Conservation (phyloP, 2,329 filamentous ascomycete species). For the Nannizziopsis arthrosporioides region DNA sequence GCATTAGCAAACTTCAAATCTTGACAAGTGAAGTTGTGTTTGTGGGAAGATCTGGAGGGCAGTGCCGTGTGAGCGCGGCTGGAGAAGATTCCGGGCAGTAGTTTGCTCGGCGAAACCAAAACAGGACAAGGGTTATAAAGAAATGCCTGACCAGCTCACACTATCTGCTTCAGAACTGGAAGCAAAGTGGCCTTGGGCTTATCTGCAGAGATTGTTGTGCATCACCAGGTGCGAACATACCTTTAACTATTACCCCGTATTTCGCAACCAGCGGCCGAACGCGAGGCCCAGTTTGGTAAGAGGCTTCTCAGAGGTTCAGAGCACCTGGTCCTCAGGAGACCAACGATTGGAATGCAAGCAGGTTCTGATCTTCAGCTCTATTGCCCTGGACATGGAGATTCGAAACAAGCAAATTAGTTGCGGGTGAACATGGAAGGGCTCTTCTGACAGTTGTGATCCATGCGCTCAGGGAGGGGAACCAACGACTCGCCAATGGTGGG, state of each 20-base stretch:
- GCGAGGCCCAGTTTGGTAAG: too few relatives aligned
- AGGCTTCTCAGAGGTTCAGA: too few relatives aligned
- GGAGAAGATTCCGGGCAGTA: conserved; percentile 3
- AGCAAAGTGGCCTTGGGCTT: background rate
- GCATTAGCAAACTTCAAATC: conserved; percentile 1
- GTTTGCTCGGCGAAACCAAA: conserved; percentile 3
- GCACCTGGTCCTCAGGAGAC: background rate
- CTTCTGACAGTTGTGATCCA: background rate
- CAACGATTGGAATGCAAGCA: background rate
- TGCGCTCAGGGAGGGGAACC: conserved; percentile 9
- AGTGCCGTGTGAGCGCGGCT: background rate
- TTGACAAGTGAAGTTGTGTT: conserved; percentile 1
- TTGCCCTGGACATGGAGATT: background rate
- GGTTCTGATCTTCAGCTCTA: background rate
- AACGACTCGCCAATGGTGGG: conserved; percentile 8
- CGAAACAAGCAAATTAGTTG: background rate
- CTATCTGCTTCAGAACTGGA: background rate
- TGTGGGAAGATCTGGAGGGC: conserved; percentile 1
- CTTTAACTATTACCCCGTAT: too few relatives aligned
- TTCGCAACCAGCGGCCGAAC: too few relatives aligned
- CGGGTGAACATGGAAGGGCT: background rate
- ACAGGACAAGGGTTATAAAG: background rate
- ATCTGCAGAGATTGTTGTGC: background rate
- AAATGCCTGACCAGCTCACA: background rate
- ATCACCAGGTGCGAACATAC: background rate